Base-by-base conservation (phyloP, 2,329 filamentous ascomycete genomes). In the Dactylonectria macrodidyma region DNA sequence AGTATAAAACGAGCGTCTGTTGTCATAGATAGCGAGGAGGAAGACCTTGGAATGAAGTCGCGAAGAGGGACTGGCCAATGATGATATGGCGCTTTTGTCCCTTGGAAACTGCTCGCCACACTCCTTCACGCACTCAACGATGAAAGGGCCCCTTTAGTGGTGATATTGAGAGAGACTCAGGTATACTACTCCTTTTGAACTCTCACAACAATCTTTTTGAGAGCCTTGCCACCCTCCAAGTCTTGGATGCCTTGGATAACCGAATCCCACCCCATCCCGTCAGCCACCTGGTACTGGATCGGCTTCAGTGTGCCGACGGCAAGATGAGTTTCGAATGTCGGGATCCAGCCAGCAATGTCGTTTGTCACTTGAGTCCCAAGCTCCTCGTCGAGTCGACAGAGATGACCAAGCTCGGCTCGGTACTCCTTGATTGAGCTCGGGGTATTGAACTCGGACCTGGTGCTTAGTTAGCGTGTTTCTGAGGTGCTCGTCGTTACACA, bases 181-280 rank as follows among this genome's bases (percentile, higher is more conserved):
- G 8, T 30, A 10, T 19, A 34, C 57, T 44, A 73, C 22, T 73
- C 67, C 1, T 57, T 36, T 24, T 73, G 62, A 2, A 57, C 57
- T 16, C 52, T 68, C 6, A 77, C 75, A 10, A 78, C 72, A 38
- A 77, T 63, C 69, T 78, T 78, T 66, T 77, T 79, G 1, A 52
- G 57, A 9, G 63, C 44, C 59, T 76, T 74, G 1, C 77, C 77
- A 3, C 34, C 9, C 34, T 73, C 62, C 9, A 72, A 41, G 7
- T 76, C 69, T 5, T 73, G 67, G 4, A 72, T 70, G 2, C 62
- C 70, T 22, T 77, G 59, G 0, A 73, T 76, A 5, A 74, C 62
- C 16, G 73, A 71, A 2, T 76, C 73, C 76, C 75, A 79, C 1
- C 77, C 77, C 2, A 59, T 26, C 0, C 72, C 76, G 16, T 73